These are phyloP conservation scores for Fremontodendron californicum DNA, from an alignment of 345 rosid species.

Conservation along the genomic window DNA sequence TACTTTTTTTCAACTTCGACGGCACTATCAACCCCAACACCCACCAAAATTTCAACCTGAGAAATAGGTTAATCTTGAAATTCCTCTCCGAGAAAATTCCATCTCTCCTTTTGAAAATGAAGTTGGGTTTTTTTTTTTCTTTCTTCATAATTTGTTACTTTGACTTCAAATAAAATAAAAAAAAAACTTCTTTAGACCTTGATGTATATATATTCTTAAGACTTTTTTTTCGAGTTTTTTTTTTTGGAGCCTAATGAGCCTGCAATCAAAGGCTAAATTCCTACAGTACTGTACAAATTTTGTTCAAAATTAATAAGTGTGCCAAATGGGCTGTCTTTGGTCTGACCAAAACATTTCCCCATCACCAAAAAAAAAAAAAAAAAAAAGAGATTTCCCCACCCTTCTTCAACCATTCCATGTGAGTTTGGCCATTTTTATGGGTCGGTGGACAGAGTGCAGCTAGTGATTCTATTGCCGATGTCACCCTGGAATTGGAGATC, in stretches of 20 bases:
- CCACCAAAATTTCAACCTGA: neutral
- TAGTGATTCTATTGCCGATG: neutral
- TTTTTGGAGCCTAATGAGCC: neutral
- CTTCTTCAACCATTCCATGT: neutral
- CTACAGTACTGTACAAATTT: neutral
- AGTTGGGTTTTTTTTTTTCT: neutral
- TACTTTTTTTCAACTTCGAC: neutral
- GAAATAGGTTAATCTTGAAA: neutral
- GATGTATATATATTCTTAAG: neutral
- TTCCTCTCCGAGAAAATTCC: neutral
- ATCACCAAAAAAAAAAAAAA: too few relatives aligned
- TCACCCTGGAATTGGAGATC: neutral
- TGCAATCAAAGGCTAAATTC: neutral
- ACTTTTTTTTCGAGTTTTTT: too few relatives aligned
- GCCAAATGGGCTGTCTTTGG: neutral
- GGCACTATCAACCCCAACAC: neutral
- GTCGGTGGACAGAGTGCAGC: neutral
- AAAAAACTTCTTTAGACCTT: neutral
- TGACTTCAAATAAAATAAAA: neutral
- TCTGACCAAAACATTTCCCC: neutral
- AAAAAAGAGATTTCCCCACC: too few relatives aligned
- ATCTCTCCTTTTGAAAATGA: neutral
- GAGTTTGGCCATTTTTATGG: neutral
- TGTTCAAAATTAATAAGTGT: neutral
- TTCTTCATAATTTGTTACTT: neutral